phyloP scores from a whole-genome alignment of 148 eudicot species.

The Rhododendron mucronatum region DNA sequence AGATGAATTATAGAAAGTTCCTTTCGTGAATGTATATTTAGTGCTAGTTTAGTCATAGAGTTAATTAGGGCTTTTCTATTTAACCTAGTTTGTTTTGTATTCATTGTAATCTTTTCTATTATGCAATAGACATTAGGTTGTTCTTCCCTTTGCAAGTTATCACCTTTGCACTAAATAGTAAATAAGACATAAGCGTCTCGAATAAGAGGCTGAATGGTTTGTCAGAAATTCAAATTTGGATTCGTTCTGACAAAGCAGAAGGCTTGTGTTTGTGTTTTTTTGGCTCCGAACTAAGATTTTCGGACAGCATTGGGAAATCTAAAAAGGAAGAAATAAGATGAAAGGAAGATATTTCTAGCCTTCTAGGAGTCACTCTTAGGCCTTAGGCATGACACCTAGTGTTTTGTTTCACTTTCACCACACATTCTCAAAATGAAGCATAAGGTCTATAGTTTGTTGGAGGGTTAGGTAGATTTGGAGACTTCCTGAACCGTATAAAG shows the following conservation, averaged over 20 bases:
- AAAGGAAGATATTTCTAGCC: background rate
- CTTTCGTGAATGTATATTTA: background rate
- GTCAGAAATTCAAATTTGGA: background rate
- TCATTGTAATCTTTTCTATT: background rate
- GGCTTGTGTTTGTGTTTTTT: background rate
- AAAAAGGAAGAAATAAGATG: background rate
- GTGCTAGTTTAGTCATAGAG: background rate
- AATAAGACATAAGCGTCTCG: background rate
- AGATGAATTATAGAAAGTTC: background rate
- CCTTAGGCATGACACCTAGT: background rate
- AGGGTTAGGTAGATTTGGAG: background rate
- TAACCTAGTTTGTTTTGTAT: background rate
- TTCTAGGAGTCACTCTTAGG: background rate
- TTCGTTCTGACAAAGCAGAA: background rate
- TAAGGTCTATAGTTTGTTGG: background rate
- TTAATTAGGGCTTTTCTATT: background rate
- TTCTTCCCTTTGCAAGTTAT: background rate
- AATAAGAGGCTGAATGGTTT: background rate
- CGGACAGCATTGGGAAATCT: background rate
- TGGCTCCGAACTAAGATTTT: background rate
- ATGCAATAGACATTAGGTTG: background rate
- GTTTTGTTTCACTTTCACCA: background rate
- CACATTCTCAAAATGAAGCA: background rate
- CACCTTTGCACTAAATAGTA: background rate
- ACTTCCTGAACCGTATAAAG: background rate